Percentiles rank a stretch among this genome's conserved stretches.
Conservation (phyloP, 2,329 filamentous ascomycete genomes). For the Didymella glomerata region DNA sequence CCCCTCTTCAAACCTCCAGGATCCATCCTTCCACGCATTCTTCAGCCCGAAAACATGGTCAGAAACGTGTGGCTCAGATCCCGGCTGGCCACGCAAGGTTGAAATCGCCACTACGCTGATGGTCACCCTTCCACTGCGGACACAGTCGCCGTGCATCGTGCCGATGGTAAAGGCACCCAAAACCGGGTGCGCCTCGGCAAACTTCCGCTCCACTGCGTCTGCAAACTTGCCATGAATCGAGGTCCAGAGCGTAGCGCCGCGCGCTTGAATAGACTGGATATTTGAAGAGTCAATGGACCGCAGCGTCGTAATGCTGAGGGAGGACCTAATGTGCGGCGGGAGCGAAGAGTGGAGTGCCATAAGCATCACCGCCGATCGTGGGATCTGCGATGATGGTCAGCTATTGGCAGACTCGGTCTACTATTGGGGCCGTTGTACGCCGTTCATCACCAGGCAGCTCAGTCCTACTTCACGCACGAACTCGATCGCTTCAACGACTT, state of each 20-base stretch:
- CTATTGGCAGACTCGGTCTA: neutral
- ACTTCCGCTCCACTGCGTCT: conserved; percentile 70
- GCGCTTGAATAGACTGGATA: neutral
- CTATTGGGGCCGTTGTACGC: conserved; percentile 44
- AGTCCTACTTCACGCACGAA: conserved; percentile 76
- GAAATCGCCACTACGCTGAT: conserved; percentile 76
- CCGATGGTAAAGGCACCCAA: conserved; percentile 78
- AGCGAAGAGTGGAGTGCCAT: neutral
- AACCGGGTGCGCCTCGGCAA: conserved; percentile 77
- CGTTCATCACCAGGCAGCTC: conserved; percentile 80
- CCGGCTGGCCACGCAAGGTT: conserved; percentile 77
- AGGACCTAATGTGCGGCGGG: neutral
- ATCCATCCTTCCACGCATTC: conserved; percentile 75
- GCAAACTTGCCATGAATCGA: neutral
- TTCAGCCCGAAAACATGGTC: conserved; percentile 80
- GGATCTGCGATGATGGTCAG: neutral
- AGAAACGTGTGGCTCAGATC: conserved; percentile 81
- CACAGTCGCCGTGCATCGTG: conserved; percentile 74
- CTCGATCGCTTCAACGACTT: conserved; percentile 64
- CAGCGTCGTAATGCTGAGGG: neutral
- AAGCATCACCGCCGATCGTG: conserved; percentile 1
- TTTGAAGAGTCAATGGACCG: neutral
- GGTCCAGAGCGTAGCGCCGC: neutral
- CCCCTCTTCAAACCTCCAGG: conserved; percentile 55
- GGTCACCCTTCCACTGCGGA: conserved; percentile 70